A percentile compares a stretch with the other conserved stretches of the same genome.
Conservation (phyloP, 2,329 filamentous ascomycete species). For the Trichothecium roseum region DNA sequence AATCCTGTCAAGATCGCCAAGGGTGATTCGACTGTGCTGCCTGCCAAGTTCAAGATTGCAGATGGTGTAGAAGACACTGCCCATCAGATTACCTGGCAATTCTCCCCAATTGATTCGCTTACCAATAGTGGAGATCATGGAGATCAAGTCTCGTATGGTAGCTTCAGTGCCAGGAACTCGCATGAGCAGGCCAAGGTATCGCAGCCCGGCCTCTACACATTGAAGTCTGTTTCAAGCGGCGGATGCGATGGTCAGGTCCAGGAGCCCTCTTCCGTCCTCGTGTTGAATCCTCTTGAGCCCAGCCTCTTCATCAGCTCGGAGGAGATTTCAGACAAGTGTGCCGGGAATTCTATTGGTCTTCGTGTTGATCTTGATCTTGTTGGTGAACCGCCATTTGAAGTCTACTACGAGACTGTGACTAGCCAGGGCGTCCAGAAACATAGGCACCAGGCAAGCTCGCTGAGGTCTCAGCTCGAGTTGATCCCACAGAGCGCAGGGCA, state of each 20-base stretch:
- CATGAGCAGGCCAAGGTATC: conserved; percentile 58
- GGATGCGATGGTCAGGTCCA: conserved; percentile 81
- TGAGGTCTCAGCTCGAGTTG: conserved; percentile 77
- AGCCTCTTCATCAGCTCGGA: conserved; percentile 63
- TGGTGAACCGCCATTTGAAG: conserved; percentile 82
- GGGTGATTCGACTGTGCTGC: conserved; percentile 56
- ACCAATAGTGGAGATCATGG: conserved; percentile 61
- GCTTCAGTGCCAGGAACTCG: conserved; percentile 49
- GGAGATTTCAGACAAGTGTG: conserved; percentile 88
- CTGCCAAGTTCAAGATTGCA: conserved; percentile 57
- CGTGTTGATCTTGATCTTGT: conserved; percentile 82
- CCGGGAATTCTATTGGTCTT: conserved; percentile 84
- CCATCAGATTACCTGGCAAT: conserved; percentile 70
- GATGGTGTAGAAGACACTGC: conserved; percentile 49
- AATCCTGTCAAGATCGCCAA: conserved; percentile 76
- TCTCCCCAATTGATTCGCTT: conserved; percentile 63
- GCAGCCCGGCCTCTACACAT: conserved; percentile 74
- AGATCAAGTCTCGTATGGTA: conserved; percentile 44
- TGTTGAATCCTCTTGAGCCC: conserved; percentile 86
- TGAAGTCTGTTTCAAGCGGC: conserved; percentile 69
- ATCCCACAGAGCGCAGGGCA: conserved; percentile 71
- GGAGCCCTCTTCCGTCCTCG: conserved; percentile 86
- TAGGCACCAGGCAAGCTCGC: conserved; percentile 50
- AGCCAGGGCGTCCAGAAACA: conserved; percentile 42
- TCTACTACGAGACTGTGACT: conserved; percentile 65